These are phyloP conservation scores for Ophiognomonia clavigignenti-juglandacearum DNA, from an alignment of 2,329 filamentous ascomycete genomes.

Conservation along the genomic window DNA sequence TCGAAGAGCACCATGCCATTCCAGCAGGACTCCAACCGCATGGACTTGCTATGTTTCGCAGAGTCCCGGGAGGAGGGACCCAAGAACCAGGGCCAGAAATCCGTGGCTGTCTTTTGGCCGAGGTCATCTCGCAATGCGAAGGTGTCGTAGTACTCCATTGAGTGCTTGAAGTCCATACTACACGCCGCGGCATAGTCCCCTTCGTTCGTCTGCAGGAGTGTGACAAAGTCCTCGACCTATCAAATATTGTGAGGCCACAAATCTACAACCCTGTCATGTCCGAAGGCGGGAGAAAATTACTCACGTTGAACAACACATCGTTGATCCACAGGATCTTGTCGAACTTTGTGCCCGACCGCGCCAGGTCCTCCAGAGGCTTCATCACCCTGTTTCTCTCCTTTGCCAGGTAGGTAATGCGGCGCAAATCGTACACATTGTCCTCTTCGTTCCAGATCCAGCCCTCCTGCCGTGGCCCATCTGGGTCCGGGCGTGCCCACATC, in stretches of 20 bases:
- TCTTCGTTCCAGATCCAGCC: conserved; percentile 59
- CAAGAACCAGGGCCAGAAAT: conserved; percentile 57
- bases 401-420: conserved; percentile 66
- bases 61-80: conserved; percentile 35
- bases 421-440: conserved; percentile 46
- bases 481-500: conserved; percentile 35
- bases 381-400: conserved; percentile 59
- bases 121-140: conserved; percentile 53
- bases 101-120: conserved; percentile 46
- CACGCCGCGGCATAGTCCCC: conserved; percentile 57
- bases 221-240: conserved; percentile 41
- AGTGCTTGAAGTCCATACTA: conserved; percentile 52
- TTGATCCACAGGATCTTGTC: conserved; percentile 57
- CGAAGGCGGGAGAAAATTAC: conserved; percentile 17
- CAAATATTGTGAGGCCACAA: too few species aligned
- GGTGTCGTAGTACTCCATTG: conserved; percentile 55
- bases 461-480: conserved; percentile 30
- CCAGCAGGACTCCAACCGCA: conserved; percentile 64
- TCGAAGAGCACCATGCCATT: conserved; percentile 53
- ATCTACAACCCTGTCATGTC: too few species aligned
- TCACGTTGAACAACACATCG: conserved; percentile 54
- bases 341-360: conserved; percentile 41
- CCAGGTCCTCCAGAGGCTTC: conserved; percentile 49
- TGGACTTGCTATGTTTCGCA: conserved; percentile 43
- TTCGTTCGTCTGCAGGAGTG: conserved; percentile 47